These are phyloP conservation scores for Mycena pura DNA, from an alignment of 768 basidiomycete species.

Conservation along the genomic window DNA sequence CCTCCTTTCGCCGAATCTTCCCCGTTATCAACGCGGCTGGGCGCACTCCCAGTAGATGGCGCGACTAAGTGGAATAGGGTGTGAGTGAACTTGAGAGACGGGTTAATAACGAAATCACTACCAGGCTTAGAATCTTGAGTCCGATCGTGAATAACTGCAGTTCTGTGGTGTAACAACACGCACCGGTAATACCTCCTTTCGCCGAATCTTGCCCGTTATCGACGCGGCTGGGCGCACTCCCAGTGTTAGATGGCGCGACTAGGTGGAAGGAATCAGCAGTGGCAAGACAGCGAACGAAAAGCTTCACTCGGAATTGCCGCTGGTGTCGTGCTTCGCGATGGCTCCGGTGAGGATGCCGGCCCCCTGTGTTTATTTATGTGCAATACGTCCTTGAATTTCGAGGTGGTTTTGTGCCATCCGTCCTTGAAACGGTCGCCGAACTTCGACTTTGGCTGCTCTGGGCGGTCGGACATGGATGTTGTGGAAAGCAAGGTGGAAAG, in stretches of 20 bases:
- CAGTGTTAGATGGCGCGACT: background rate
- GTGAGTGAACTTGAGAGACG: conserved; percentile 10
- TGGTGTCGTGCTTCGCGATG: conserved; percentile 6
- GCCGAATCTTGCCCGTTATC: background rate
- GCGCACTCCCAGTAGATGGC: background rate
- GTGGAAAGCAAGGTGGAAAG: conserved; percentile 12
- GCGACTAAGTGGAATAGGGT: background rate
- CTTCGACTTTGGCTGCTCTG: conserved; percentile 1
- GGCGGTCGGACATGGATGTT: conserved; percentile 9
- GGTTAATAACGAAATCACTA: conserved; percentile 11
- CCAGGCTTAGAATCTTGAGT: conserved; percentile 5
- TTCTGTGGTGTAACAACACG: conserved; percentile 6
- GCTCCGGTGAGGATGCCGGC: conserved; percentile 5
- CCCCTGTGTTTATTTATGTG: background rate
- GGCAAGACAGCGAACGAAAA: background rate
- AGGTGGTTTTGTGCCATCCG: background rate
- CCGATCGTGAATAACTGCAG: background rate
- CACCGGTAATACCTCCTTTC: conserved; percentile 4
- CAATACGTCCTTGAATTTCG: background rate
- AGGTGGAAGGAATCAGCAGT: conserved; percentile 2
- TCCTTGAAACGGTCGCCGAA: background rate
- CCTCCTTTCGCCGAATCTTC: background rate
- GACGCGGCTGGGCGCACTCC: background rate
- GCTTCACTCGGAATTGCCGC: background rate
- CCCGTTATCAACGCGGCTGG: background rate